These are phyloP conservation scores for Ganoderma meredithae DNA, from an alignment of 1,284 basidiomycete species.

Conservation along the genomic window DNA sequence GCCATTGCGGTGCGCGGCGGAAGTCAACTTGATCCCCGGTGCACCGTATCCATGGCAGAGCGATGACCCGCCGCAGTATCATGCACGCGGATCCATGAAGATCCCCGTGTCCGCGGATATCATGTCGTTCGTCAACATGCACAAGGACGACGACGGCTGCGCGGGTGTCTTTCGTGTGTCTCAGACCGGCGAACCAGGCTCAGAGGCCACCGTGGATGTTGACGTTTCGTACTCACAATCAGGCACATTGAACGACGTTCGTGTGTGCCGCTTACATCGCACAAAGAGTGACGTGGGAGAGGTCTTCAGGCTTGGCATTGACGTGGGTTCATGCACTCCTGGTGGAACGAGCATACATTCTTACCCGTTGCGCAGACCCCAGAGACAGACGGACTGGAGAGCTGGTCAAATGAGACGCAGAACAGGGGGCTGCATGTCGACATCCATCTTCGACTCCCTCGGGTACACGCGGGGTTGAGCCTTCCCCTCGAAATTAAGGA, in stretches of 20 bases:
- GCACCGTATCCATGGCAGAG: background rate
- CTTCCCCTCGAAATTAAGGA: background rate
- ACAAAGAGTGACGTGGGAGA: background rate
- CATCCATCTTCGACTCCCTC: constrained; percentile 6
- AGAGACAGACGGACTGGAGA: background rate
- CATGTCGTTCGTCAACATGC: constrained; percentile 6
- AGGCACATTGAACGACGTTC: background rate
- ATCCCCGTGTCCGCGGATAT: background rate
- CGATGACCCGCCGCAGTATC: background rate
- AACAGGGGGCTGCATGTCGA: background rate
- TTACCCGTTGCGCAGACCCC: background rate
- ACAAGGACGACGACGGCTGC: background rate
- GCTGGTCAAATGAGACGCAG: background rate
- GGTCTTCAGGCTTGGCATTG: background rate
- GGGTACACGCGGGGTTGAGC: background rate
- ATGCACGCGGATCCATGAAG: background rate
- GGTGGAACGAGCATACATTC: background rate
- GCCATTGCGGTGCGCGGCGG: background rate
- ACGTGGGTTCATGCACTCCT: background rate
- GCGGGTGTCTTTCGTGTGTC: background rate
- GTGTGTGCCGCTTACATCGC: background rate
- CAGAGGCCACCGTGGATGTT: background rate
- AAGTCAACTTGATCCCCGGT: background rate
- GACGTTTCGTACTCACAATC: constrained; percentile 3
- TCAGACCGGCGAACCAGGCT: background rate